Evolutionary conservation across 108 stramenopile genomes (phyloP).

Genomic region (Nitzschia palea): DNA sequence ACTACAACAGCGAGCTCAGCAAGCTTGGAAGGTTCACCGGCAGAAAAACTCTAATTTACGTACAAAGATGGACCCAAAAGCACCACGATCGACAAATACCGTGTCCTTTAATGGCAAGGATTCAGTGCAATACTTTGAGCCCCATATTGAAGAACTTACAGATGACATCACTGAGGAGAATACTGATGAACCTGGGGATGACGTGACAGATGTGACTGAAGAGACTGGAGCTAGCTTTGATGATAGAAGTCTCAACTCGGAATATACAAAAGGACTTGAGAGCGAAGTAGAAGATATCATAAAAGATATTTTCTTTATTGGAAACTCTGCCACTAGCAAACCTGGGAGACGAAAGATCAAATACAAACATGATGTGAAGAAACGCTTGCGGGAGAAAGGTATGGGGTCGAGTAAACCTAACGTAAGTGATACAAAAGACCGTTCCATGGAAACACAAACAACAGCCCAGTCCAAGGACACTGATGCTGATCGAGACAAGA

Average conservation of each 20-base stretch:
- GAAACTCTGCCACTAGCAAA: slow-evolving; percentile 28
- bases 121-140: slow-evolving; percentile 37
- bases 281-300: slow-evolving; percentile 62
- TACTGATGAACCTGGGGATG: slow-evolving; percentile 5
- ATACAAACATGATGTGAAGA: slow-evolving; percentile 16
- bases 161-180: not conserved
- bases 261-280: slow-evolving; percentile 45
- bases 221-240: not conserved
- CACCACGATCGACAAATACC: not conserved
- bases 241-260: slow-evolving; percentile 35
- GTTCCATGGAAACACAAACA: not conserved
- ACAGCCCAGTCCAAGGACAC: not conserved
- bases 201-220: not conserved
- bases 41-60: slow-evolving; percentile 20
- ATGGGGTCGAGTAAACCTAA: not conserved
- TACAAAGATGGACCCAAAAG: slow-evolving; percentile 6
- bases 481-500: not conserved
- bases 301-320: slow-evolving; percentile 63
- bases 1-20: slow-evolving; percentile 34
- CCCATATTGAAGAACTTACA: slow-evolving; percentile 2
- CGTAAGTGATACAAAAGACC: not conserved
- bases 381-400: not conserved
- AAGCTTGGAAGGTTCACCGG: slow-evolving; percentile 38
- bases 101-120: slow-evolving; percentile 27
- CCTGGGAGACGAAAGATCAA: slow-evolving; percentile 41